Evolutionary conservation across 306 rosid genomes (phyloP).

Genomic region (Casuarina glauca): DNA sequence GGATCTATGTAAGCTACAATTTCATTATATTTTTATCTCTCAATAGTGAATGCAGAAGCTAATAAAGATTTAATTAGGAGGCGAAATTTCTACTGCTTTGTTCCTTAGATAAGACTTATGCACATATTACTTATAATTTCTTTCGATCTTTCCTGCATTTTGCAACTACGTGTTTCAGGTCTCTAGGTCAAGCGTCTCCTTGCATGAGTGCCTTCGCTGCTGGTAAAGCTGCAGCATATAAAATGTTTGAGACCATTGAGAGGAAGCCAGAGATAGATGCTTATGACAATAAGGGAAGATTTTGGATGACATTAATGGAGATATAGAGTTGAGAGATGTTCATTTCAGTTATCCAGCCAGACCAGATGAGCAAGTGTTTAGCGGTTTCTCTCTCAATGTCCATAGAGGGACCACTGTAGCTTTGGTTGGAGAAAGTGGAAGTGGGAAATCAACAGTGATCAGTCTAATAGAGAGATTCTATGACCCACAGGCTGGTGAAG

Average conservation of each 20-base stretch:
- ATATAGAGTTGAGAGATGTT: slow-evolving; percentile 65
- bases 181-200: slow-evolving; percentile 85
- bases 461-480: slow-evolving; percentile 90
- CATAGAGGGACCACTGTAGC: slow-evolving; percentile 75
- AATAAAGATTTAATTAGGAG: background rate
- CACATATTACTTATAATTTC: background rate
- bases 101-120: background rate
- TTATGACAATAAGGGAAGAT: slow-evolving; percentile 53
- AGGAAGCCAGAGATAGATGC: slow-evolving; percentile 84
- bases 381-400: slow-evolving; percentile 68
- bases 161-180: slow-evolving; percentile 42
- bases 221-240: slow-evolving; percentile 91
- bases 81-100: background rate
- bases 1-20: slow-evolving; percentile 69
- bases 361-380: slow-evolving; percentile 71
- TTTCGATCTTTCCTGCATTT: slow-evolving; percentile 10
- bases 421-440: slow-evolving; percentile 92
- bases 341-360: slow-evolving; percentile 84
- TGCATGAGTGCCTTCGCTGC: slow-evolving; percentile 90
- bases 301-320: slow-evolving; percentile 67
- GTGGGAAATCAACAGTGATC: slow-evolving; percentile 86
- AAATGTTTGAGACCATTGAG: slow-evolving; percentile 80
- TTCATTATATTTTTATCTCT: background rate
- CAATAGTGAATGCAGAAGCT: background rate
- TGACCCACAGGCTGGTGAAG: slow-evolving; percentile 78